Evolutionary conservation across 306 rosid genomes (phyloP).

Genomic region (Senna tora): DNA sequence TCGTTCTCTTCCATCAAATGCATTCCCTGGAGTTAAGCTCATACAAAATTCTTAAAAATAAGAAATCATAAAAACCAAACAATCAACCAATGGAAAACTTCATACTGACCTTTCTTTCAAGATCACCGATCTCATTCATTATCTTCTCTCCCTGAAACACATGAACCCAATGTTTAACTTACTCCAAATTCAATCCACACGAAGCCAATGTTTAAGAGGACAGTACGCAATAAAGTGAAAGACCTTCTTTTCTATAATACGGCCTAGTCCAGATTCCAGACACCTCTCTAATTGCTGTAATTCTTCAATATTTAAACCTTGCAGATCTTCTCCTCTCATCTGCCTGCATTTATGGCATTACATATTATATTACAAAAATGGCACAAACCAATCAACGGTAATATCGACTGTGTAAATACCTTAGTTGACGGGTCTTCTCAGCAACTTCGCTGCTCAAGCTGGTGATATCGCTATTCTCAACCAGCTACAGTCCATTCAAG

Average conservation of each 20-base stretch:
- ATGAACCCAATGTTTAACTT: neutral
- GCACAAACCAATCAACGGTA: neutral
- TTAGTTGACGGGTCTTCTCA: conserved; percentile 68
- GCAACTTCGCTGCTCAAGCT: conserved; percentile 77
- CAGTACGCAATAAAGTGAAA: neutral
- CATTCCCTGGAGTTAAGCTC: conserved; percentile 56
- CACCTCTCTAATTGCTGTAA: conserved; percentile 76
- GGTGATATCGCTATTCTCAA: conserved; percentile 68
- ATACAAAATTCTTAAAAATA: neutral
- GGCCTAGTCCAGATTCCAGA: conserved; percentile 76
- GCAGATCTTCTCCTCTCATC: conserved; percentile 96
- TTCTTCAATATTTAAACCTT: conserved; percentile 68
- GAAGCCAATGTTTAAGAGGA: neutral
- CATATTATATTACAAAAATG: neutral
- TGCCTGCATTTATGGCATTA: conserved; percentile 51
- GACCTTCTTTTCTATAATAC: conserved; percentile 78
- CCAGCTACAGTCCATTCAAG: conserved; percentile 56
- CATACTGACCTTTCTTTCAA: conserved; percentile 77
- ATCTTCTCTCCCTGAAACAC: conserved; percentile 74
- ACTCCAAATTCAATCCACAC: neutral
- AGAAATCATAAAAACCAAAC: neutral
- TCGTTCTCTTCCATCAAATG: conserved; percentile 77
- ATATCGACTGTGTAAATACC: conserved; percentile 44
- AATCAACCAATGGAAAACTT: neutral
- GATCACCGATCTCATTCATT: conserved; percentile 70